Percentiles rank a stretch among this genome's conserved stretches.
phyloP scores from a whole-genome alignment of 2,329 filamentous ascomycete genomes.

The Fusarium domesticum region DNA sequence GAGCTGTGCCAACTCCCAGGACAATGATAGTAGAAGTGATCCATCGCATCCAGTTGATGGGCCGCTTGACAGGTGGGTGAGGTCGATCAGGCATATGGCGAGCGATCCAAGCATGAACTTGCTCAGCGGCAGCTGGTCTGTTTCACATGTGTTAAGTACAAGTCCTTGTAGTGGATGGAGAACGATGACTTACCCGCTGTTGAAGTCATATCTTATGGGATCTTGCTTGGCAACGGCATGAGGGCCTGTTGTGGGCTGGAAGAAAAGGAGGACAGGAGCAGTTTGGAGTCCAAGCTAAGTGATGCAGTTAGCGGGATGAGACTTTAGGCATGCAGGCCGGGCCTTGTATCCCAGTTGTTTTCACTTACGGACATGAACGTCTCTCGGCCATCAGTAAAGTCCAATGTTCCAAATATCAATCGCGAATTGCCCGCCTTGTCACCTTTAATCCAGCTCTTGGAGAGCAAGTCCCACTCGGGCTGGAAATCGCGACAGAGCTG shows the following conservation, averaged over 20 bases:
- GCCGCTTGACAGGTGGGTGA: conserved; percentile 74
- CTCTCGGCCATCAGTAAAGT: conserved; percentile 80
- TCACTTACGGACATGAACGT: conserved; percentile 77
- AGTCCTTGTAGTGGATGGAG: neutral
- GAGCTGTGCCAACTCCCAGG: conserved; percentile 65
- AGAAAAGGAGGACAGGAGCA: conserved; percentile 84
- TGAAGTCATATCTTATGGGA: conserved; percentile 82
- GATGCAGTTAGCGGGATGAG: conserved; percentile 5
- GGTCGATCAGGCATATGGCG: conserved; percentile 75
- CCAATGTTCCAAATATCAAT: conserved; percentile 77
- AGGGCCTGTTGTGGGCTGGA: conserved; percentile 79
- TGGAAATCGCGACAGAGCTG: conserved; percentile 86
- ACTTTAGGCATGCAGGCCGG: neutral
- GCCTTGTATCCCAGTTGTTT: neutral
- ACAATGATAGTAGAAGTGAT: conserved; percentile 64
- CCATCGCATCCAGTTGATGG: conserved; percentile 82
- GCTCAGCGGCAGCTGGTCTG: conserved; percentile 72
- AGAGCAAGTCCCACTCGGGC: conserved; percentile 86
- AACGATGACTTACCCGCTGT: conserved; percentile 59
- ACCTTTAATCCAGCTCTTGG: conserved; percentile 81
- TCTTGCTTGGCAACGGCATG: conserved; percentile 67
- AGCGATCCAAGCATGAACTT: conserved; percentile 73
- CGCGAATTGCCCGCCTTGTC: conserved; percentile 72
- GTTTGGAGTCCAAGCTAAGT: conserved; percentile 85
- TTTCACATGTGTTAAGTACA: neutral